Base-by-base conservation (phyloP, 2,329 filamentous ascomycete genomes). In the Botrytis paeoniae region DNA sequence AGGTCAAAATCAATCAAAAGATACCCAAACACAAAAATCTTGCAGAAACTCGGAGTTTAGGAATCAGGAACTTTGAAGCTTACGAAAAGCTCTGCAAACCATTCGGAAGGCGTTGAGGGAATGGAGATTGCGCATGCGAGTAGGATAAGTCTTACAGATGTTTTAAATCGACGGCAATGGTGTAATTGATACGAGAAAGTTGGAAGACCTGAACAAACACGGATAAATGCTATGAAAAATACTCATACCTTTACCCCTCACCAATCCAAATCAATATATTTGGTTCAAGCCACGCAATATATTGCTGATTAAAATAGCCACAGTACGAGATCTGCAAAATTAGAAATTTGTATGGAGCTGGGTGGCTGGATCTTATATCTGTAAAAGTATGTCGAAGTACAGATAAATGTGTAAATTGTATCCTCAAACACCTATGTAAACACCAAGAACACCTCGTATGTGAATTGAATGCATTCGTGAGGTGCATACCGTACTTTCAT, bases 211-310 rank as follows among this genome's bases (percentile, higher is more conserved):
- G 29, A 66, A 54, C 37, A 35, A 71, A 60, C 41, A 57, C 20
- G 29, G 69, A n/a, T 35, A 14, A 39, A 64, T 65, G 45, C n/a
- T 54, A 66, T 51, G 65, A 68, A 22, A 54, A 45, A 12, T 54
- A 39, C 41, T 20, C 54, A 25, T 39, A 63, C 57, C 29, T 64
- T 43, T 65, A 65, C 45, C 60, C 45, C 45, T 65, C 45, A 65
- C 37, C 35, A 71, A 32, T 37, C 32, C 45, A 51, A 51, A 37
- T 65, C 60, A 41, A 37, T 25, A 66, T 59, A 43, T 65, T 51
- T 71, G 69, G 69, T 71, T 65, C 60, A 51, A 54, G 45, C 61
- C 45, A 71, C 41, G 35, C 69, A 57, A 71, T 43, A 37, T 37
- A 51, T n/a, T 54, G 9, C 29, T 48, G 60, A 48, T 71, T 37